Percentiles rank a stretch among this genome's conserved stretches.
Conservation (phyloP, 1,139 yeast genomes). For the Kodamaea suecica region DNA sequence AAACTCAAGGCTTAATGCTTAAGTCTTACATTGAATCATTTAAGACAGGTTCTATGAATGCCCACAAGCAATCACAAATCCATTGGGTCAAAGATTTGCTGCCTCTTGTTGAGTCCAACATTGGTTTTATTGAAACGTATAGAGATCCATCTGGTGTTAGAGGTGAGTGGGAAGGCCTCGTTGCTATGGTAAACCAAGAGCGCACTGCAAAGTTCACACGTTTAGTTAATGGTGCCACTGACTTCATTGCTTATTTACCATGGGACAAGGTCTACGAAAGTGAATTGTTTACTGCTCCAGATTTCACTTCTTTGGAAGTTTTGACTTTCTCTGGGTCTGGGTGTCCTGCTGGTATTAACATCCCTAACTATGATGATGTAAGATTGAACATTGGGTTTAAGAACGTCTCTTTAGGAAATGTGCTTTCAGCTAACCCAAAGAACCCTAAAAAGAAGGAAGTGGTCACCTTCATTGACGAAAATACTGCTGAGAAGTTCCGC, state of each 20-base stretch:
- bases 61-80: slow-evolving; percentile 80
- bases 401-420: slow-evolving; percentile 85
- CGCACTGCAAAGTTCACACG: slow-evolving; percentile 75
- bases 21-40: slow-evolving; percentile 67
- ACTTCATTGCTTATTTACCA: slow-evolving; percentile 65
- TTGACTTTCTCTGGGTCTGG: slow-evolving; percentile 88
- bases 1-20: slow-evolving; percentile 64
- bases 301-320: slow-evolving; percentile 85
- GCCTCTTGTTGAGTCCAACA: slow-evolving; percentile 79
- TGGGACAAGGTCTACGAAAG: slow-evolving; percentile 77
- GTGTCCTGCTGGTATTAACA: slow-evolving; percentile 88
- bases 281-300: slow-evolving; percentile 86
- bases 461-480: slow-evolving; percentile 58
- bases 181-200: slow-evolving; percentile 88
- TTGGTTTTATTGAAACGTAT: slow-evolving; percentile 89
- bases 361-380: slow-evolving; percentile 89
- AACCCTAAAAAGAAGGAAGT: slow-evolving; percentile 66
- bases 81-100: slow-evolving; percentile 86
- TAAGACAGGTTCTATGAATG: slow-evolving; percentile 77
- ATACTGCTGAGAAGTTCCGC: slow-evolving; percentile 55
- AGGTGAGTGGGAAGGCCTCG: slow-evolving; percentile 93
- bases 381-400: slow-evolving; percentile 81
- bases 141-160: slow-evolving; percentile 89
- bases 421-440: slow-evolving; percentile 61
- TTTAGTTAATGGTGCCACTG: slow-evolving; percentile 64